These are phyloP conservation scores for Cerrena zonata DNA, from an alignment of 1,284 basidiomycete species.

Conservation along the genomic window DNA sequence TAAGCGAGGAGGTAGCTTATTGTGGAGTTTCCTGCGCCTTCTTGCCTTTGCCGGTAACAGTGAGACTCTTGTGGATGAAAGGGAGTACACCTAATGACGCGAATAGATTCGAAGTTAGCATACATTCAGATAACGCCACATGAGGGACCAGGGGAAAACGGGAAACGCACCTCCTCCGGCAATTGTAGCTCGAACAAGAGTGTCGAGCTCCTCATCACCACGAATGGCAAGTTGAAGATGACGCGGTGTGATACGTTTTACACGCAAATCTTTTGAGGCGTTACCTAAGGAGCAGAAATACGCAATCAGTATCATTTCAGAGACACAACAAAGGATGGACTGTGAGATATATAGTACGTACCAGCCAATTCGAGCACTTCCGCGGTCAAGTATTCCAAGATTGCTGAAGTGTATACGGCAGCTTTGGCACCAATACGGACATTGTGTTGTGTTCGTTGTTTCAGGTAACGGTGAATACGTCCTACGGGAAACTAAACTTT, in stretches of 20 bases:
- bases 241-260: constrained; percentile 94
- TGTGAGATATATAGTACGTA: too few relatives aligned
- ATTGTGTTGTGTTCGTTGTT: constrained; percentile 88
- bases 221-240: constrained; percentile 91
- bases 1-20: background rate
- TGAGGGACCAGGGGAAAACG: constrained; percentile 24
- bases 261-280: constrained; percentile 91
- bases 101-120: background rate
- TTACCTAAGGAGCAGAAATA: constrained; percentile 79
- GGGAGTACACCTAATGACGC: constrained; percentile 78
- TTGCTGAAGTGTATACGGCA: constrained; percentile 87
- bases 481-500: constrained; percentile 81
- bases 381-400: constrained; percentile 86
- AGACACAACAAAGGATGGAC: too few relatives aligned
- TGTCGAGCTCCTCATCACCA: constrained; percentile 89
- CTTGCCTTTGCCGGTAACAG: constrained; percentile 29
- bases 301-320: too few relatives aligned
- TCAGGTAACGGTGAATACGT: constrained; percentile 92
- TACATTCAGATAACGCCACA: constrained; percentile 15
- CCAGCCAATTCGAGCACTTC: constrained; percentile 87
- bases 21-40: constrained; percentile 11
- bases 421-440: constrained; percentile 90
- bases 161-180: constrained; percentile 57
- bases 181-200: constrained; percentile 55
- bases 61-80: constrained; percentile 90